phyloP scores from a whole-genome alignment of 169 alveolate species.

The Toxoplasma gondii region DNA sequence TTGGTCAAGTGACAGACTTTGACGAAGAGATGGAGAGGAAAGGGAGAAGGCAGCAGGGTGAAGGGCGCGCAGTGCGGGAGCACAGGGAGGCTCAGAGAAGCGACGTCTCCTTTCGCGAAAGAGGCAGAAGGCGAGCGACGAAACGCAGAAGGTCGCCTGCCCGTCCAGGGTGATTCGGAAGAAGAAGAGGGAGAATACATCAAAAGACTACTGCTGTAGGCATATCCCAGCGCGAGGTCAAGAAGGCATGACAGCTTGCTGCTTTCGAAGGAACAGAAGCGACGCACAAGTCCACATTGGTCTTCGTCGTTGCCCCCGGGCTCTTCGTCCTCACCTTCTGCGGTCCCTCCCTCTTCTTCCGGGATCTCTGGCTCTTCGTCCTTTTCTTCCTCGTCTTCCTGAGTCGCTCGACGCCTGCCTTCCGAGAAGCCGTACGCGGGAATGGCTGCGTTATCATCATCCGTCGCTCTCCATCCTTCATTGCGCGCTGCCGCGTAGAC shows the following conservation, averaged over 20 bases:
- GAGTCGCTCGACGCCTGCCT: no score
- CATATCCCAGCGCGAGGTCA: neutral
- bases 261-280: neutral
- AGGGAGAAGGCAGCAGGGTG: conserved; percentile 40
- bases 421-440: no score
- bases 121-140: neutral
- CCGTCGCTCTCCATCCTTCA: no score
- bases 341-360: neutral
- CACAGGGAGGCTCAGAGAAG: neutral
- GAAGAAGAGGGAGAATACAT: neutral
- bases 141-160: neutral
- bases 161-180: no score
- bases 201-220: neutral
- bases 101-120: neutral
- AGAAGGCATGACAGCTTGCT: neutral
- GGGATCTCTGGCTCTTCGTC: no score
- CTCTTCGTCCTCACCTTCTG: neutral
- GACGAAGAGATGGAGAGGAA: conserved; percentile 17
- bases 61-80: conserved; percentile 22
- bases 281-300: no score
- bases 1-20: neutral
- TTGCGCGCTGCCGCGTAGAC: no score
- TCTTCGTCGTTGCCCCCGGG: neutral
- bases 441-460: no score
- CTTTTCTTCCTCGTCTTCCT: no score